Base-by-base conservation (phyloP, 2,329 filamentous ascomycete species). In the Ascochyta fabae region DNA sequence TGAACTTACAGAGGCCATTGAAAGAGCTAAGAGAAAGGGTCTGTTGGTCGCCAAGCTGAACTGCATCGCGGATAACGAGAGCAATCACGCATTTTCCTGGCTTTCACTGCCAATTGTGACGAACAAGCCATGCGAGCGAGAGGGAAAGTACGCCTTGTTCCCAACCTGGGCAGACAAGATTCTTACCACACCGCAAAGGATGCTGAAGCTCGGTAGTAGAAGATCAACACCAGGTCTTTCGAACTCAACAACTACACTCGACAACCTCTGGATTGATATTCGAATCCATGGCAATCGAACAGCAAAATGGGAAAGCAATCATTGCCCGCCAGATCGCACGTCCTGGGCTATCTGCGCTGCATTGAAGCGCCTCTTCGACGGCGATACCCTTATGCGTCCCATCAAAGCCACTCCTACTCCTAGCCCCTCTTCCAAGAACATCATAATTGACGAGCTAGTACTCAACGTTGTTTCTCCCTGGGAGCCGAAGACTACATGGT, bases 261-360 rank as follows among this genome's bases (percentile, higher is more conserved):
- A 67, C 35, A 61, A 62, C 22, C 59, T 75, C 5, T 67, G 62
- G 55, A 51, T 75, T n/a, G 71, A 75, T 27, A 51, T 75, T 9
- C 60, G 71, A 7, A 58, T 69, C 9, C 50, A 59, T 19, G 66
- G 68, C 7, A 58, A 64, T 24, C 61, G 66, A 19, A 60, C 58
- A n/a, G 48, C 56, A 12, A 68, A 65, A 33, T 62, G 61, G 55
- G 46, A 58, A 26, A 45, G 48, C 15, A 62, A 68, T 40, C 58
- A 49, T 34, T 61, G 52, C 13, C 49, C 64, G 29, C 59, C 60
- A 7, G 64, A 70, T 19, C 66, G 65, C 9, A 72, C 68, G 3
- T 65, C 65, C 10, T 75, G 72, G 73, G 71, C 70, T 4, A 56
- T 75, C 27, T 74, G 73, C 55, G 71, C 70, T n/a, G 71, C 67